Conservation (phyloP, 2,329 filamentous ascomycete genomes). For the Colletotrichum plurivorum region DNA sequence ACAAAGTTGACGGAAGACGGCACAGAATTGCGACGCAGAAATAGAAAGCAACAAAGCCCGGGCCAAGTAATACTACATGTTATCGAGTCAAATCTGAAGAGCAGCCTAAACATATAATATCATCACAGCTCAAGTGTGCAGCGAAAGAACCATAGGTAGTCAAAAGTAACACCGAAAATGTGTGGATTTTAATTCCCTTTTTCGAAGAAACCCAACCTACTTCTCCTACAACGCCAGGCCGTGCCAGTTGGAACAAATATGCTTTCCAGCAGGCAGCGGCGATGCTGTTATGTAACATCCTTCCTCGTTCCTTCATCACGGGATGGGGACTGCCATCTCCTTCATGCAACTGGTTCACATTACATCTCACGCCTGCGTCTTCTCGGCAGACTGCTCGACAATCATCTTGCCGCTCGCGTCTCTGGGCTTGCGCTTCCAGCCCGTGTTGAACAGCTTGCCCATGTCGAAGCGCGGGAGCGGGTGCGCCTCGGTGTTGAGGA, state of each 20-base stretch:
- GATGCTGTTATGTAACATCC: constrained; percentile 34
- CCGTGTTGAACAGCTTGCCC: constrained; percentile 81
- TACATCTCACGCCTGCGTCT: constrained; percentile 16
- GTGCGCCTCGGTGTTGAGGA: constrained; percentile 97
- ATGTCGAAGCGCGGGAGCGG: constrained; percentile 90
- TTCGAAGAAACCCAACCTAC: constrained; percentile 3
- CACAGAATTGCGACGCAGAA: too few relatives aligned
- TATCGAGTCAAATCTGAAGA: too few relatives aligned
- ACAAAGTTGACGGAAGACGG: too few relatives aligned
- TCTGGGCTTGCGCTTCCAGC: constrained; percentile 81
- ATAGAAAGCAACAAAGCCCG: too few relatives aligned
- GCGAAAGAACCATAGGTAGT: not conserved
- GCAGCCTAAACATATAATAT: too few relatives aligned
- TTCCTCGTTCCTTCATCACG: constrained; percentile 18
- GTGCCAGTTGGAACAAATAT: constrained; percentile 4
- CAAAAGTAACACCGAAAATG: not conserved
- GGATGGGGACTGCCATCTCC: not conserved
- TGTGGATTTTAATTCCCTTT: constrained; percentile 1
- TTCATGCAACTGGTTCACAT: constrained; percentile 2
- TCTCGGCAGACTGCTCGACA: constrained; percentile 5
- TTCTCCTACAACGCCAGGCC: constrained; percentile 31
- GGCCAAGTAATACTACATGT: too few relatives aligned
- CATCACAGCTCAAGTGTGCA: too few relatives aligned
- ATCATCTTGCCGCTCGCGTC: constrained; percentile 60
- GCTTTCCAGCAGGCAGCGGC: constrained; percentile 18